A percentile compares a stretch with the other conserved stretches of the same genome.
Evolutionary conservation across 2,329 filamentous ascomycete species (phyloP).

Genomic region (Trichophyton verrucosum): DNA sequence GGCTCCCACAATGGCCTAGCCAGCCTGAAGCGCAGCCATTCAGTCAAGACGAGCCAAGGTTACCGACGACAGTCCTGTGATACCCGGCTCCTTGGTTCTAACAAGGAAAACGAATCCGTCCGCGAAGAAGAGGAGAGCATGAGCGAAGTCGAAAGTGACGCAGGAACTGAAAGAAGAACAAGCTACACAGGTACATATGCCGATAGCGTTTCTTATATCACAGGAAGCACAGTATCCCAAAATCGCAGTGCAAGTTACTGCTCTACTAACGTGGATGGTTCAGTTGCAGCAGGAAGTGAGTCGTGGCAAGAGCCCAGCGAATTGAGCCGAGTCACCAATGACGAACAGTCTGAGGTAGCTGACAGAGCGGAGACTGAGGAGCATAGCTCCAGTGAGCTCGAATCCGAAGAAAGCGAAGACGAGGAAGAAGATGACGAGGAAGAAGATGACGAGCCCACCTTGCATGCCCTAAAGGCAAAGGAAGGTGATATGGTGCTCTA

Average conservation of each 20-base stretch:
- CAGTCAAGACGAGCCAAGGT: slow-evolving; percentile 49
- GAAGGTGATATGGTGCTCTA: slow-evolving; percentile 16
- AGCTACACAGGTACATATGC: slow-evolving; percentile 33
- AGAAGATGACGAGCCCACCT: slow-evolving; percentile 5
- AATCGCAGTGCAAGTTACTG: slow-evolving; percentile 31
- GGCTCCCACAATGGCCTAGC: slow-evolving; percentile 32
- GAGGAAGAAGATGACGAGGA: slow-evolving; percentile 9
- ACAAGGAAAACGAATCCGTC: slow-evolving; percentile 52
- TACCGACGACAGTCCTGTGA: slow-evolving; percentile 61
- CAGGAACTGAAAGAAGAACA: slow-evolving; percentile 32
- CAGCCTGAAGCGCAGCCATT: slow-evolving; percentile 64
- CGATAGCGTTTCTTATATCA: slow-evolving; percentile 31
- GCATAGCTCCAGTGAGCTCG: background rate
- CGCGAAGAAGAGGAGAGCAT: slow-evolving; percentile 50
- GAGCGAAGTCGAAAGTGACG: slow-evolving; percentile 39
- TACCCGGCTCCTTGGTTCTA: slow-evolving; percentile 33
- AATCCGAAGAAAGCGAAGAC: background rate
- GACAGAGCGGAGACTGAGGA: background rate
- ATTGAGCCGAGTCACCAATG: background rate
- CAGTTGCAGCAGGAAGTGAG: slow-evolving; percentile 20
- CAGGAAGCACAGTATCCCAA: slow-evolving; percentile 30
- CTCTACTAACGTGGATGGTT: slow-evolving; percentile 22
- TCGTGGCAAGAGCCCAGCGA: slow-evolving; percentile 16
- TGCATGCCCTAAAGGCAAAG: slow-evolving; percentile 16
- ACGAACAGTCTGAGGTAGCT: background rate